Base-by-base conservation (phyloP, 2,329 filamentous ascomycete species). In the Fusarium verrucosum region DNA sequence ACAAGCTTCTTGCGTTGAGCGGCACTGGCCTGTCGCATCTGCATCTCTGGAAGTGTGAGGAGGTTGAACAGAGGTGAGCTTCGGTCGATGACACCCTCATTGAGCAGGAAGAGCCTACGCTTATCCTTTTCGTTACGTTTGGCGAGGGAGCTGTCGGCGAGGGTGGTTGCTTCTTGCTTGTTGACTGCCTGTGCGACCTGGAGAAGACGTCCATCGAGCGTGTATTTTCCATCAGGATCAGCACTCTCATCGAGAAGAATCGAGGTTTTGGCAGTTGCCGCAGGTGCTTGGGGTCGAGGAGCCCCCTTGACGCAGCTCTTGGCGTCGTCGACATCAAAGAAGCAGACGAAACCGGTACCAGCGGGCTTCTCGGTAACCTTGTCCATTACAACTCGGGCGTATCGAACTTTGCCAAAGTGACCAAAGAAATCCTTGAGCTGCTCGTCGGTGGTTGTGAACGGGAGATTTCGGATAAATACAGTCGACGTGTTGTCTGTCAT, bases 341-440 rank as follows among this genome's bases (percentile, higher is more conserved):
- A 99, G 79, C 92, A 96, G 26, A 98, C 94, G 72, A 99, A 99
- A 5, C 90, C 95, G 28, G 94, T 98, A 23, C 95, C 95, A 43
- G 91, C 92, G 3, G 95, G 92, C 47, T 92, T 89, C 69, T 94
- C 93, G 0, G 92, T 97, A 22, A 88, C 87, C 42, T 85, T 89
- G 74, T 99, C 94, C 74, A 96, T 86, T 33, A 99, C 96, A 10
- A 97, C 89, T 66, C 96, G 87, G 7, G 94, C 95, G 75, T 98
- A 99, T 33, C 94, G 87, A 35, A 97, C 82, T n/a, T 85, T 85
- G 23, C 95, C 96, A 72, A 99, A 98, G 71, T 89, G 83, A n/a
- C 82, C 81, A 73, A 99, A 99, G 75, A 97, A 94, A 46, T 89
- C 84, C 73, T 94, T 90, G 40, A 99, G 85, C 44, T 87, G 84